Base-by-base conservation (phyloP, 805 yeast genomes). In the Yarrowia osloensis region DNA sequence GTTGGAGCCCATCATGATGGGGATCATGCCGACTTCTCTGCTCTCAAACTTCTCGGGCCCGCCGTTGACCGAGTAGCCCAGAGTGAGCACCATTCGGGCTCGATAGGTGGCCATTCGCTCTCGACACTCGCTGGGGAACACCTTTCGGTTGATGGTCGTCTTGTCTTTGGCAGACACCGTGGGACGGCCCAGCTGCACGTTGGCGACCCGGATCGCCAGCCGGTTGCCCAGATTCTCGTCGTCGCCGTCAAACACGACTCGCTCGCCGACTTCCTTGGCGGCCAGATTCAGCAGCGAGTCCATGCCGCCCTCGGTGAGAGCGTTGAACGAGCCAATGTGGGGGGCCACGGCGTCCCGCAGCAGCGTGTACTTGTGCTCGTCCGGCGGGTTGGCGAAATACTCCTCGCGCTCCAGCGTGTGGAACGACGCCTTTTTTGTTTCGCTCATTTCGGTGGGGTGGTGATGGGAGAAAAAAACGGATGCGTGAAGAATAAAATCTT, bases 311-410 rank as follows among this genome's bases (percentile, higher is more conserved):
- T 90, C 96, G 26, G 97, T 90, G 67, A 95, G 81, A 5, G 98
- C 98, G 81, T 95, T 89, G 82, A 95, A 95, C 1, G 98, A 94
- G 9, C 97, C 98, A 67, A 95, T 85, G 77, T 95, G 99, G 5
- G 99, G 99, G 67, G 86, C 86, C 46, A 95, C 95, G 17, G 99
- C 98, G 70, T 91, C 97, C 68, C 85, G 84, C 40, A 95, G 82
- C 46, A 92, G 79, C 17, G 97, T 97, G 73, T 80, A 94, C 8
- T 90, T 90, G 33, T 91, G 82, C 76, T 89, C 85, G 74, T 90
- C 97, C 63, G 98, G 96, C 55, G 99, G 99, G 75, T 90, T 87
- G 72, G 85, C 84, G 80, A 91, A 95, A 72, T 96, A 84, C 69
- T 83, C 76, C 75, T 94, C 98, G 73, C 97, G 87, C 77, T 92